Conservation (phyloP, 2,329 filamentous ascomycete species). For the Rhytidhysteron rufulum region DNA sequence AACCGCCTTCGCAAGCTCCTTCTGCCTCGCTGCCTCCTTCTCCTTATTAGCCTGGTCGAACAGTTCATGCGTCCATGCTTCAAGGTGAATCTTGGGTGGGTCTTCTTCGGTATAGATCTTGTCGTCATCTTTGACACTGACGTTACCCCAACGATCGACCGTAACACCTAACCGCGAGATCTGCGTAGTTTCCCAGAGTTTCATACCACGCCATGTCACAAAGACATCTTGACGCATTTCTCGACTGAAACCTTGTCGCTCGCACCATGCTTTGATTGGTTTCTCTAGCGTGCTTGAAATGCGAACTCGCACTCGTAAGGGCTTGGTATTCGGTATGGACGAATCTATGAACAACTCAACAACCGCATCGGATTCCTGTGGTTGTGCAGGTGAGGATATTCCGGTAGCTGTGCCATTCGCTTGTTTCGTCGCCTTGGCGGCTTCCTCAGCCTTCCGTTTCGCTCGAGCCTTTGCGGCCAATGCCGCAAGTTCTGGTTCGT, state of each 20-base stretch:
- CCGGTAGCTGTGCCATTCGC: neutral
- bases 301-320: conserved; percentile 62
- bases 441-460: conserved; percentile 6
- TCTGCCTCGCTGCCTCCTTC: conserved; percentile 14
- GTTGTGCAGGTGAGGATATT: neutral
- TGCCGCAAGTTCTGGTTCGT: conserved; percentile 25
- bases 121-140: conserved; percentile 36
- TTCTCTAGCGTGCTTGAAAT: conserved; percentile 65
- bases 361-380: conserved; percentile 47
- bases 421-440: conserved; percentile 10
- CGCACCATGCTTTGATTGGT: conserved; percentile 67
- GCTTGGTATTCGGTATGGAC: conserved; percentile 56
- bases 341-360: conserved; percentile 68
- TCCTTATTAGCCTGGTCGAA: conserved; percentile 51
- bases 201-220: conserved; percentile 72
- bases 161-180: conserved; percentile 45
- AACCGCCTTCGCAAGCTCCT: conserved; percentile 15
- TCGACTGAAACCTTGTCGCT: conserved; percentile 53
- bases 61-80: conserved; percentile 69
- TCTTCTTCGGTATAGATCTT: conserved; percentile 52
- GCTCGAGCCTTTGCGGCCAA: conserved; percentile 22
- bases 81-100: conserved; percentile 61
- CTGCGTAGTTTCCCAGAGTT: conserved; percentile 72
- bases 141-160: conserved; percentile 38
- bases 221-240: conserved; percentile 57